phyloP scores from a whole-genome alignment of 2,329 filamentous ascomycete genomes.

The Claviceps pazoutovae region DNA sequence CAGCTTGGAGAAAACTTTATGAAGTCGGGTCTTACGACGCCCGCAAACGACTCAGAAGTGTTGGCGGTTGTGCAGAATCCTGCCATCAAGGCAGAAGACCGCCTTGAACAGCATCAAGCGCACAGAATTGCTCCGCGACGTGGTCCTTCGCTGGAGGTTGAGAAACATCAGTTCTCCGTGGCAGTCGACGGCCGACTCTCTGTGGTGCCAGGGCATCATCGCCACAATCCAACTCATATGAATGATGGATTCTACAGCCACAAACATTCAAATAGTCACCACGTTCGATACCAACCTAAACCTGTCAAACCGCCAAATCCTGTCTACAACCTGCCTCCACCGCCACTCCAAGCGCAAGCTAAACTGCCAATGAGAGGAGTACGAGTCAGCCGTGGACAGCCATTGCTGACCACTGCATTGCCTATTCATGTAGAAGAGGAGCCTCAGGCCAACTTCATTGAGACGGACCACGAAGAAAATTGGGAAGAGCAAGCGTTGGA shows the following conservation, averaged over 20 bases:
- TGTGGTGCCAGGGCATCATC: constrained; percentile 16
- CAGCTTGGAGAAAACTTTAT: constrained; percentile 26
- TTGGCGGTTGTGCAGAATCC: constrained; percentile 5
- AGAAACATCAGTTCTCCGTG: constrained; percentile 4
- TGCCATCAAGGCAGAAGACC: constrained; percentile 4
- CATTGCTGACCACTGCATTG: neutral
- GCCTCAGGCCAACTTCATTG: constrained; percentile 3
- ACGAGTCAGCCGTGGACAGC: constrained; percentile 4
- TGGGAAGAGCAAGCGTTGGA: constrained; percentile 11
- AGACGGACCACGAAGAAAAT: constrained; percentile 8
- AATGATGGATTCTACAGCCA: constrained; percentile 21
- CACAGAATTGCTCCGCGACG: constrained; percentile 1
- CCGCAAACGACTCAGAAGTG: constrained; percentile 16
- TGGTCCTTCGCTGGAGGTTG: neutral
- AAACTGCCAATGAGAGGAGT: constrained; percentile 26
- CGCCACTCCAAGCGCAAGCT: constrained; percentile 11
- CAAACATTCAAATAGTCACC: constrained; percentile 9
- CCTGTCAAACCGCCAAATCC: constrained; percentile 8
- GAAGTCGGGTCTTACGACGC: constrained; percentile 24
- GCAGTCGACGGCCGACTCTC: constrained; percentile 13
- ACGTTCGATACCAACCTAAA: constrained; percentile 8
- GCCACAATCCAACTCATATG: constrained; percentile 14
- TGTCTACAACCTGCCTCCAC: constrained; percentile 11
- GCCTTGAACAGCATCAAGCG: neutral
- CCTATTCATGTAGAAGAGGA: neutral